A percentile compares a stretch with the other conserved stretches of the same genome.
Conservation (phyloP, 2,329 filamentous ascomycete species). For the Fusarium redolens region DNA sequence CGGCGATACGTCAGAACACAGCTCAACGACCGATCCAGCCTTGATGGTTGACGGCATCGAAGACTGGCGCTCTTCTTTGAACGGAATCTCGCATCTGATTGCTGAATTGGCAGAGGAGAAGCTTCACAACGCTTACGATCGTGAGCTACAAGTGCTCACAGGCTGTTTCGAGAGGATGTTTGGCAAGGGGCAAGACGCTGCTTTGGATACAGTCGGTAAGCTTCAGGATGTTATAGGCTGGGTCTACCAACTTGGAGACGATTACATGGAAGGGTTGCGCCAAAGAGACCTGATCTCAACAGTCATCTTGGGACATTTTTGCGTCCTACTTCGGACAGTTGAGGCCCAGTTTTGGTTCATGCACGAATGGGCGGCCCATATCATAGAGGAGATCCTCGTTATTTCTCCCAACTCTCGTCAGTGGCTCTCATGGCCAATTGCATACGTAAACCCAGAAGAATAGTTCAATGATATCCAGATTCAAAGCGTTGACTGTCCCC, state of each 20-base stretch:
- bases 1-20: fast-evolving
- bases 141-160: background rate
- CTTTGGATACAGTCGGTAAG: background rate
- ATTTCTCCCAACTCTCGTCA: background rate
- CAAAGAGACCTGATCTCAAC: background rate
- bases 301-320: background rate
- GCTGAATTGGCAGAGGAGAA: background rate
- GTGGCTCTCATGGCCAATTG: background rate
- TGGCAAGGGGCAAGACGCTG: background rate
- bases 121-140: background rate
- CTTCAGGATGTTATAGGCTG: background rate
- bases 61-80: background rate
- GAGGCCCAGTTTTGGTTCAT: background rate
- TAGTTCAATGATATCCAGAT: too few species aligned
- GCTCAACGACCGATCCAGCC: background rate
- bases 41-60: background rate
- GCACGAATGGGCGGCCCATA: background rate
- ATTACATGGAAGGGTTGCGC: background rate
- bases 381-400: background rate
- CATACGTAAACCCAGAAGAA: background rate
- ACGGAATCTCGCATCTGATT: background rate
- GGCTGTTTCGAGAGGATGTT: background rate
- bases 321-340: background rate
- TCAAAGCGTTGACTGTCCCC: too few species aligned
- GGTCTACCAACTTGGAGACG: background rate